phyloP scores from a whole-genome alignment of 2,329 filamentous ascomycete species.

The Botryotinia calthae region DNA sequence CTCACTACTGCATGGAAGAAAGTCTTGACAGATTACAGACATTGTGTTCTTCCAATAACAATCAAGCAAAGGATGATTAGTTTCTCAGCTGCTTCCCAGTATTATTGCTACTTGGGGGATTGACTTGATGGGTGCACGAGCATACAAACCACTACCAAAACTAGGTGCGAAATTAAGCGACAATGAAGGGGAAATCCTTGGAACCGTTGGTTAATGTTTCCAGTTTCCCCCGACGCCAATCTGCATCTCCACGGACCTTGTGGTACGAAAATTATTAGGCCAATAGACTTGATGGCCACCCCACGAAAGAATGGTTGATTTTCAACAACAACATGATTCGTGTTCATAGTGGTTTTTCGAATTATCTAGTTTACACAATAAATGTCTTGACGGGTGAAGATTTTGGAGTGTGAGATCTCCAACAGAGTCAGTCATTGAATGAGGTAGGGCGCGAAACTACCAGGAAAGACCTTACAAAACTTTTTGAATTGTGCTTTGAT shows the following conservation, averaged over 20 bases:
- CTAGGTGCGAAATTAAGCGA: conserved; percentile 3
- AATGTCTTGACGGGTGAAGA: neutral
- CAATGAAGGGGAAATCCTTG: conserved; percentile 16
- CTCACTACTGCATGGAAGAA: conserved; percentile 10
- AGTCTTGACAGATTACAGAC: neutral
- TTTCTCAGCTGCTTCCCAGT: neutral
- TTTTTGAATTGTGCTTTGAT: neutral
- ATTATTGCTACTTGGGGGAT: neutral
- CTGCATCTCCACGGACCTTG: neutral
- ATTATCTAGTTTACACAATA: neutral
- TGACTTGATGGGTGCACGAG: conserved; percentile 10
- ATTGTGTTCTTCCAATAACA: neutral
- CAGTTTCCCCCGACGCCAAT: neutral
- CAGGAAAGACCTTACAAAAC: neutral
- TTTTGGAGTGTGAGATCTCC: neutral
- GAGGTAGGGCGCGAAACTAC: neutral
- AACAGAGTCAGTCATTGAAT: conserved; percentile 1
- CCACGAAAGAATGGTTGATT: neutral
- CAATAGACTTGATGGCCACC: neutral
- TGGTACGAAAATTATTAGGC: neutral
- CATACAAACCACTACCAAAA: neutral
- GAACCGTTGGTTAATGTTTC: neutral
- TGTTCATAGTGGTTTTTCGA: neutral
- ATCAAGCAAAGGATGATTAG: neutral
- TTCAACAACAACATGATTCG: neutral